Base-by-base conservation (phyloP, 371 early-diverging fungal genomes). In the Phascolomyces articulosus region DNA sequence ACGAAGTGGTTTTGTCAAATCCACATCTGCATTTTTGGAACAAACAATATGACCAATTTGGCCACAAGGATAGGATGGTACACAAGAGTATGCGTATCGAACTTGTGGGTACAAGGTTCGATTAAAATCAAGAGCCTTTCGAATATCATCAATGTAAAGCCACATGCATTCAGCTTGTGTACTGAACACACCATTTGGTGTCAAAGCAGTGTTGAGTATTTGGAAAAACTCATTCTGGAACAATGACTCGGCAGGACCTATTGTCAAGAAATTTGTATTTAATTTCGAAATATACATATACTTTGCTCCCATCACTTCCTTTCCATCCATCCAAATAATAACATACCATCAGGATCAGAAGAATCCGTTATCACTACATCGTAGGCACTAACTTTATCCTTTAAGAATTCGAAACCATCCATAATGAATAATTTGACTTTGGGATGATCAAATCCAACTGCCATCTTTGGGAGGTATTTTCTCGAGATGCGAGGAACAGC, bases 81-180 rank as follows among this genome's bases (percentile, higher is more conserved):
- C 93, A 55, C 91, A 90, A 51, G 92, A 90, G 81, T 91, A 95
- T 28, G 96, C 96, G 71, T 98, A 98, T 69, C 90, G 92, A 60
- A 93, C 96, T 26, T 87, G 85, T 24, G 96, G 93, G 86, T 91
- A 98, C 59, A 97, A 75, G 44, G 82, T 77, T 70, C 88, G 89
- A 62, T 90, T 87, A 72, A 91, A 90, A 29, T 85, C 80, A 74
- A 92, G 82, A 49, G 96, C 95, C 71, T 88, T 84, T 79, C 89
- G 90, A 88, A 98, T 96, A 41, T 97, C 86, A 54, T 87, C 81
- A 66, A 95, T 75, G 71, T 98, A 96, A 60, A 98, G 92, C 98
- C 98, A 98, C 85, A 92, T 91, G 89, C 97, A 97, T 85, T 98
- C 98, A 89, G 94, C 97, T 87, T 98, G 97, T 29, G 96, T 93